Conservation (phyloP, 768 basidiomycete species). For the Podaxis rugospora region DNA sequence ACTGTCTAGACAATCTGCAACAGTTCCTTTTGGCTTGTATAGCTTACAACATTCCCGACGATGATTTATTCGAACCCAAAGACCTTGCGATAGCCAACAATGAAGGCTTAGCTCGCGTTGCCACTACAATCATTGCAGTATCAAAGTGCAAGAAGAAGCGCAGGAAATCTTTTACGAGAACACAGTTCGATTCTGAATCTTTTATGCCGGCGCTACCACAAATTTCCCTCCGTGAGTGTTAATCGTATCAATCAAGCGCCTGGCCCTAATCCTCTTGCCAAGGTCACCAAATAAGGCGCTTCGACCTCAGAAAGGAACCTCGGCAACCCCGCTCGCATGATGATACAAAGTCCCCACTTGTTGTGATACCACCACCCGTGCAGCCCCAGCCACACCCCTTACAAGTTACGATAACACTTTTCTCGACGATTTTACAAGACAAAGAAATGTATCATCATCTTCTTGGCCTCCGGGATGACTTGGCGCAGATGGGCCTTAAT, state of each 20-base stretch:
- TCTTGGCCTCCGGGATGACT: neutral
- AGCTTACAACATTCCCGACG: neutral
- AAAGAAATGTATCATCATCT: slow-evolving; percentile 4
- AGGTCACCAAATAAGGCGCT: neutral
- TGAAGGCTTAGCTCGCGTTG: neutral
- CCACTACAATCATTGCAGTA: neutral
- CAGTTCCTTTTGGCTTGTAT: neutral
- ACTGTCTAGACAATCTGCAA: neutral
- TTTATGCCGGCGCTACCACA: neutral
- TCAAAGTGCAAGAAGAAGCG: neutral
- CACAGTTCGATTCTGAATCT: neutral
- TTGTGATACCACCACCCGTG: neutral
- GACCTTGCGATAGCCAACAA: neutral
- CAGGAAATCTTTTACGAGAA: neutral
- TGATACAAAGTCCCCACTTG: neutral
- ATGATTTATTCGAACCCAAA: neutral
- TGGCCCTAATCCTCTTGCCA: neutral
- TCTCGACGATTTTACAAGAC: neutral
- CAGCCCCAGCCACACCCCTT: neutral
- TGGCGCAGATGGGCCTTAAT: slow-evolving; percentile 1
- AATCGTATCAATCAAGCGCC: neutral
- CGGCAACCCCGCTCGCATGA: neutral
- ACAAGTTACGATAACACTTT: neutral
- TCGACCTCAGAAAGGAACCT: neutral
- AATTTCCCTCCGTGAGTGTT: neutral